A percentile compares a stretch with the other conserved stretches of the same genome.
Conservation (phyloP, 2,329 filamentous ascomycete species). For the Arachnomyces sp. region DNA sequence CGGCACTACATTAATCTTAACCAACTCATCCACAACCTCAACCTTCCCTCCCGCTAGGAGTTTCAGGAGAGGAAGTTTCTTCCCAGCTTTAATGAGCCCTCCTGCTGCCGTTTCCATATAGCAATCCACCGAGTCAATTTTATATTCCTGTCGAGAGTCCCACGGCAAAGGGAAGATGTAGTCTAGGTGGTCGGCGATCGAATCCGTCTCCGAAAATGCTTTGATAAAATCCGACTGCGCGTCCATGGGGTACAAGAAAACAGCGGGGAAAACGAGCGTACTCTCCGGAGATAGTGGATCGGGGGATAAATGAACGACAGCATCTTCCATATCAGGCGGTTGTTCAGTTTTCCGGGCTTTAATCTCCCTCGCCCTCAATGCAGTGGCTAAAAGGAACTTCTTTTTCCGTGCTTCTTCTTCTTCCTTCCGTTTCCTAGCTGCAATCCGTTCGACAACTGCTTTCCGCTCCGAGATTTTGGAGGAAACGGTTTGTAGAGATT, state of each 20-base stretch:
- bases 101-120: conserved; percentile 78
- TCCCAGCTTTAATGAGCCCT: conserved; percentile 81
- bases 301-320: conserved; percentile 59
- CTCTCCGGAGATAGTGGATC: conserved; percentile 68
- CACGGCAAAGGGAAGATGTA: conserved; percentile 87
- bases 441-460: conserved; percentile 48
- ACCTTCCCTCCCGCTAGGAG: conserved; percentile 68
- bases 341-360: conserved; percentile 57
- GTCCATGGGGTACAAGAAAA: conserved; percentile 78
- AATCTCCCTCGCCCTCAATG: conserved; percentile 64
- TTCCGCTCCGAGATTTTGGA: conserved; percentile 57
- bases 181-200: conserved; percentile 65
- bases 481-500: conserved; percentile 55
- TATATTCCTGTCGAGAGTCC: conserved; percentile 66
- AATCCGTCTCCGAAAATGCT: conserved; percentile 69
- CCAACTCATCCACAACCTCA: conserved; percentile 78
- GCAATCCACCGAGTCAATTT: conserved; percentile 62
- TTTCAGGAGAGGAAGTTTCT: conserved; percentile 70
- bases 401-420: conserved; percentile 44
- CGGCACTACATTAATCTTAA: conserved; percentile 77
- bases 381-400: conserved; percentile 55
- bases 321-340: conserved; percentile 84
- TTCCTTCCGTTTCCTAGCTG: conserved; percentile 48
- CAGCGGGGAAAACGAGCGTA: conserved; percentile 64
- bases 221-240: conserved; percentile 88